These are phyloP conservation scores for Bipolaris zeicola DNA, from an alignment of 2,329 filamentous ascomycete genomes.

Conservation along the genomic window DNA sequence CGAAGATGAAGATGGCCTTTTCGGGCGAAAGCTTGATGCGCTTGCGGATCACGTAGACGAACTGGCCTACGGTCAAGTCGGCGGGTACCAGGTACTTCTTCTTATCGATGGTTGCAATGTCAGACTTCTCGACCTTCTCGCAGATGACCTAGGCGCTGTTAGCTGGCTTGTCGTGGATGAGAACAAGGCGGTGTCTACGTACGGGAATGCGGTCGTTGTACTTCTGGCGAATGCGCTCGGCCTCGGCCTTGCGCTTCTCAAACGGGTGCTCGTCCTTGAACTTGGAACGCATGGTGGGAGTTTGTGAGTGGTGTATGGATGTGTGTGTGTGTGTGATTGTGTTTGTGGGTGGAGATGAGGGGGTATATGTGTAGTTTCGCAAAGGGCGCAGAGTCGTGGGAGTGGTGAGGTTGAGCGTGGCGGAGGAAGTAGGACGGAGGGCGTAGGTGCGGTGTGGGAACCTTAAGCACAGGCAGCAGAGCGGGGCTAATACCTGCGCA, in stretches of 20 bases:
- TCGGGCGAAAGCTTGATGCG: conserved; percentile 99
- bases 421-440: conserved; percentile 33
- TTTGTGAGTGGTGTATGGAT: conserved; percentile 2
- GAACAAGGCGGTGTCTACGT: conserved; percentile 54
- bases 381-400: conserved; percentile 12
- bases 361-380: conserved; percentile 17
- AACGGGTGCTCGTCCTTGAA: conserved; percentile 99
- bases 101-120: conserved; percentile 99
- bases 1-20: conserved; percentile 99
- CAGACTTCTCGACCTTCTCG: conserved; percentile 99
- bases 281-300: conserved; percentile 83
- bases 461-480: conserved; percentile 39
- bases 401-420: conserved; percentile 22
- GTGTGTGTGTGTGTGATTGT: conserved; percentile 11
- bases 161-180: conserved; percentile 18
- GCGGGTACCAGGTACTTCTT: conserved; percentile 99
- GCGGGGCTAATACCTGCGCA: conserved; percentile 31
- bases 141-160: conserved; percentile 79
- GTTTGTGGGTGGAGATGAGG: conserved; percentile 15
- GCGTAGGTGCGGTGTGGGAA: conserved; percentile 42
- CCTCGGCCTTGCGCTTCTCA: conserved; percentile 99
- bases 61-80: conserved; percentile 97
- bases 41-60: conserved; percentile 99
- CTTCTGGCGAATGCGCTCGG: conserved; percentile 98
- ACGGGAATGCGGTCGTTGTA: conserved; percentile 98